These are phyloP conservation scores for Fusarium sp. DNA, from an alignment of 2,329 filamentous ascomycete species.

Conservation along the genomic window DNA sequence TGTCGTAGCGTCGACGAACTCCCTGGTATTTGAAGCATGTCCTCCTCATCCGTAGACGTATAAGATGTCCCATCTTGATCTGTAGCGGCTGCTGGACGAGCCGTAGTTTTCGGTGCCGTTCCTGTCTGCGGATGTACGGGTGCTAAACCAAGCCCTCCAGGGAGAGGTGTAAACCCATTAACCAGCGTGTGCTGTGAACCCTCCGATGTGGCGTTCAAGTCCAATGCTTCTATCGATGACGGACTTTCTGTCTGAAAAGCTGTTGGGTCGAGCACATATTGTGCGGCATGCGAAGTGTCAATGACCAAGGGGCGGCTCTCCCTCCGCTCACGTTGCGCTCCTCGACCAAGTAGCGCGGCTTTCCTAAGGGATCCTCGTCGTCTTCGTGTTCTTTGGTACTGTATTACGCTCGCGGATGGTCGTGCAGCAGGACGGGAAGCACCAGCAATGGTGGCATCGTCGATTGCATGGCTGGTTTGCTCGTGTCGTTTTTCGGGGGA, in stretches of 20 bases:
- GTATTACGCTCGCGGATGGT: conserved; percentile 50
- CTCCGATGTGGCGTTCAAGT: conserved; percentile 61
- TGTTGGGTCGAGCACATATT: conserved; percentile 36
- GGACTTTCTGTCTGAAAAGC: conserved; percentile 40
- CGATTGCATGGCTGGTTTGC: conserved; percentile 55
- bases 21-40: conserved; percentile 74
- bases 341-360: conserved; percentile 83
- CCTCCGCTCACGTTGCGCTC: conserved; percentile 70
- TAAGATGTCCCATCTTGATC: conserved; percentile 45
- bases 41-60: conserved; percentile 85
- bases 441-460: conserved; percentile 52
- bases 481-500: conserved; percentile 49
- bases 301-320: conserved; percentile 63
- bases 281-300: conserved; percentile 53
- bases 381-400: conserved; percentile 69
- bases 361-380: conserved; percentile 89
- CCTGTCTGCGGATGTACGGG: conserved; percentile 31
- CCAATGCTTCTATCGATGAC: conserved; percentile 54
- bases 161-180: conserved; percentile 58
- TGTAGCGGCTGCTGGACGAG: conserved; percentile 18
- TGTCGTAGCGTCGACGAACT: conserved; percentile 59
- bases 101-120: conserved; percentile 27
- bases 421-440: conserved; percentile 50
- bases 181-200: conserved; percentile 61
- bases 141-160: conserved; percentile 39